Percentiles rank a stretch among this genome's conserved stretches.
Evolutionary conservation across 805 yeast genomes (phyloP).

Genomic region (Metschnikowia reukaufii): DNA sequence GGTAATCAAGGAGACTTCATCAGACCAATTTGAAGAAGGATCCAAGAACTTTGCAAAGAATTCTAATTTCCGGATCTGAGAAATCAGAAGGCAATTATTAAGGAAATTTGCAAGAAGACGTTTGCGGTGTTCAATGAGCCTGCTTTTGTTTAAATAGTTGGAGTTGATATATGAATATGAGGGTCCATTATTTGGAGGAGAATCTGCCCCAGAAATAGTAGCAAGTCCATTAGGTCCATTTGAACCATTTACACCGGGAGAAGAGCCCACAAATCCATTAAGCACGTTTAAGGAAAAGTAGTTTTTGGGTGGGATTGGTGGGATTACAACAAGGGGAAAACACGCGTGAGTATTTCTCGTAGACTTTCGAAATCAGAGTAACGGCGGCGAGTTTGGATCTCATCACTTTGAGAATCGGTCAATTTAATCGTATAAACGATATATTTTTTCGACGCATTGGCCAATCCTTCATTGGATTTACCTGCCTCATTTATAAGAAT

Average conservation of each 20-base stretch:
- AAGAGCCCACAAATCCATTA: constrained; percentile 32
- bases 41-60: constrained; percentile 78
- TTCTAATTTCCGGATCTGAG: constrained; percentile 54
- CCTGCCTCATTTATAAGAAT: constrained; percentile 74
- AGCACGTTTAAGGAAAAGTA: constrained; percentile 36
- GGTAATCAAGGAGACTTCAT: constrained; percentile 46
- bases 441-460: constrained; percentile 59
- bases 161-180: constrained; percentile 39
- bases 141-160: constrained; percentile 37
- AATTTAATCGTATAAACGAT: constrained; percentile 78
- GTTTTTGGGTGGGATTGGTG: constrained; percentile 79
- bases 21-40: constrained; percentile 83
- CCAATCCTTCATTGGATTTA: constrained; percentile 74
- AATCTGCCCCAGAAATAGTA: constrained; percentile 3
- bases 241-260: constrained; percentile 5
- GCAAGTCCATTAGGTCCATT: constrained; percentile 7
- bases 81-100: constrained; percentile 65
- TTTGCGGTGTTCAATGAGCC: constrained; percentile 44
- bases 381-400: constrained; percentile 69
- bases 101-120: constrained; percentile 60
- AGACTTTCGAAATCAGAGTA: constrained; percentile 91
- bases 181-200: constrained; percentile 10
- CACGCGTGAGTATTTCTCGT: constrained; percentile 64
- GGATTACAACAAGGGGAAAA: constrained; percentile 83
- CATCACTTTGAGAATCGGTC: constrained; percentile 29